Base-by-base conservation (phyloP, 352 stramenopile genomes). In the Globisporangium apiculatum region DNA sequence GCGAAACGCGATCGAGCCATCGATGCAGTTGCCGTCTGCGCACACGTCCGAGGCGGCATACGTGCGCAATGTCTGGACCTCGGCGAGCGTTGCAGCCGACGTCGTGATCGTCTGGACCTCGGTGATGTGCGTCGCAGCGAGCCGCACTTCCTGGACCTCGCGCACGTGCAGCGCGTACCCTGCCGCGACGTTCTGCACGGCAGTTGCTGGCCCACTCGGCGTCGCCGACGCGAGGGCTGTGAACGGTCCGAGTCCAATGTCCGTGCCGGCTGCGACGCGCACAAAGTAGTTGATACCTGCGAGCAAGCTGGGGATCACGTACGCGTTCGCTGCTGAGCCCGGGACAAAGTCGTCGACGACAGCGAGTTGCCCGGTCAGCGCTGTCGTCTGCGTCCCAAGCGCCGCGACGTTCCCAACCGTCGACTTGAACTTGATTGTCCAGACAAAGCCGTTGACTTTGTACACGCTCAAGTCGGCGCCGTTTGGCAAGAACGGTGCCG, bases 391-490 rank as follows among this genome's bases (percentile, higher is more conserved):
- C 5, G 60, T 63, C 1, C 65, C 68, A 2, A 93, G 66, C 15
- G 60, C 63, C 5, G 79, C 61, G 0, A 90, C 64, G 50, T 93
- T 82, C 5, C 83, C 83, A 35, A 93, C 76, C 2, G 73, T 89
- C 1, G 79, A 88, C 45, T 84, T 86, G 43, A 93, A 93, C 52
- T 86, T 87, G 53, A 93, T 75, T 0, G 76, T 89, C 83, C 83
- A 93, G 6, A 87, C 48, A 12, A 91, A 87, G 0, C 83, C 83
- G 36, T 91, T 91, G 3, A 83, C 81, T 63, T 89, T 91, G 62
- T 72, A 93, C 9, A 93, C 69, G 7, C 66, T 71, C 1, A 89
- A 52, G 9, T 65, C 50, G 7, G 69, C 56, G 6, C 66, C 62
- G 11, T 58, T 67, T 0, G 67, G 65, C 4, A 91, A 24, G 55